A percentile compares a stretch with the other conserved stretches of the same genome.
Evolutionary conservation across 768 basidiomycete species (phyloP).

Genomic region (Boletus tomentosulus): DNA sequence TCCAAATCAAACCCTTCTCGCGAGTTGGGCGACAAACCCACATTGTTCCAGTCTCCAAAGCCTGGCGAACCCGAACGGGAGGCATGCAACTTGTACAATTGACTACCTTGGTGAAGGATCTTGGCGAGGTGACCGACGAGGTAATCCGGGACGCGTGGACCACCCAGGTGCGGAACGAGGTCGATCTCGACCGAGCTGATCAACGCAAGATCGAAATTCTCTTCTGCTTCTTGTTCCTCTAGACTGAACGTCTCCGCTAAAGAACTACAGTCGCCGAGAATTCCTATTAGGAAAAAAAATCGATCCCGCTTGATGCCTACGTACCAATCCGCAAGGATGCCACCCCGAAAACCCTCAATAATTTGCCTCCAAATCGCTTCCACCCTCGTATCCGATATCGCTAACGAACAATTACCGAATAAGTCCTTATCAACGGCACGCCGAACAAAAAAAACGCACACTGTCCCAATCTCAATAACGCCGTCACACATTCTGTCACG

Average conservation of each 20-base stretch:
- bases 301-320: constrained; percentile 17
- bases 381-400: constrained; percentile 56
- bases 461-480: constrained; percentile 47
- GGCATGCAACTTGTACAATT: constrained; percentile 42
- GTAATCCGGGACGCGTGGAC: constrained; percentile 63
- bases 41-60: constrained; percentile 4
- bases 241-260: constrained; percentile 52
- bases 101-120: constrained; percentile 69
- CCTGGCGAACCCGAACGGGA: constrained; percentile 10
- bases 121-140: constrained; percentile 65
- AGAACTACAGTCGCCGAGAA: constrained; percentile 39
- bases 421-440: background rate
- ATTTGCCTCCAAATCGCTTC: constrained; percentile 86
- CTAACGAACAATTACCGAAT: constrained; percentile 27
- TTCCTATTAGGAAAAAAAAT: background rate
- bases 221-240: constrained; percentile 69
- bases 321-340: constrained; percentile 82
- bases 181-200: constrained; percentile 76
- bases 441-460: constrained; percentile 35
- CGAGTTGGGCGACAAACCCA: constrained; percentile 9
- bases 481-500: constrained; percentile 60
- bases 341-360: constrained; percentile 77
- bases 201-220: constrained; percentile 82
- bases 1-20: constrained; percentile 34
- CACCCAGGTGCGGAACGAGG: constrained; percentile 72